Conservation (phyloP, 345 rosid species). For the Acer yangbiense region DNA sequence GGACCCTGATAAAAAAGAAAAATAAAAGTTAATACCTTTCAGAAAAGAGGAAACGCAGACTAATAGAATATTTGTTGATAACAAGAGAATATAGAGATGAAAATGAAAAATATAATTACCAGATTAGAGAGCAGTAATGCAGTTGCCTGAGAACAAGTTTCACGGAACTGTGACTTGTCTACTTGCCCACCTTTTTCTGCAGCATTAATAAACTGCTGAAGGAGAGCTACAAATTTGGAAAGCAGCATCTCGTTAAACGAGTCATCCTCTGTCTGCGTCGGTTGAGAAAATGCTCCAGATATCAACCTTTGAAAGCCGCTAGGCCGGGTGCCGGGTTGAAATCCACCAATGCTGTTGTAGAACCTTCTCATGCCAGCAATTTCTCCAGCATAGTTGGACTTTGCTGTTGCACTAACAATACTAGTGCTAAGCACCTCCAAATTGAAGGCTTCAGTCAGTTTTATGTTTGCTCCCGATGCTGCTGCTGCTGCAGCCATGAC, state of each 20-base stretch:
- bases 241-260: constrained; percentile 90
- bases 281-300: constrained; percentile 87
- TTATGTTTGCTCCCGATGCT: constrained; percentile 94
- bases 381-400: constrained; percentile 97
- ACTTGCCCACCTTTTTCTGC: constrained; percentile 93
- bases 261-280: constrained; percentile 67
- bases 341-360: constrained; percentile 93
- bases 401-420: constrained; percentile 92
- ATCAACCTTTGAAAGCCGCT: constrained; percentile 85
- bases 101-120: constrained; percentile 49
- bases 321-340: constrained; percentile 63
- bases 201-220: constrained; percentile 85
- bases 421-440: constrained; percentile 97
- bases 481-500: constrained; percentile 99
- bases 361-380: constrained; percentile 98
- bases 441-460: constrained; percentile 80
- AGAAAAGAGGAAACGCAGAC: constrained; percentile 19
- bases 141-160: constrained; percentile 94
- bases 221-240: constrained; percentile 78
- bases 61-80: neutral
- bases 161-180: constrained; percentile 86
- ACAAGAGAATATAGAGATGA: neutral
- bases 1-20: constrained; percentile 52
- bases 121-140: constrained; percentile 91
- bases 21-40: constrained; percentile 26